Conservation (phyloP, 441 rosid species). For the Raphanus hybrid region DNA sequence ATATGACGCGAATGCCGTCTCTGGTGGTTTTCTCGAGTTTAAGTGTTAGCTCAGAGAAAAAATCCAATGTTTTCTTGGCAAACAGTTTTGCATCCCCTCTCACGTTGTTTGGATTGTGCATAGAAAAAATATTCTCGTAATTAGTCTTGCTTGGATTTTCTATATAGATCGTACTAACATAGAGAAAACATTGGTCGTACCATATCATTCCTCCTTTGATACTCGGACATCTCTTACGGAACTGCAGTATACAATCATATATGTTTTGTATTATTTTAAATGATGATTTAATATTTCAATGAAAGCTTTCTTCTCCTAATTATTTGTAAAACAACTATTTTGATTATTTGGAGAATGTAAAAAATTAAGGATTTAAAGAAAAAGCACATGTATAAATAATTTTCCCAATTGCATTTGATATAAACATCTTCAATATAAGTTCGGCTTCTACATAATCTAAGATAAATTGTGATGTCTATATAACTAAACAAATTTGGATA, state of each 20-base stretch:
- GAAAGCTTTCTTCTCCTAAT: neutral
- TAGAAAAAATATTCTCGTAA: neutral
- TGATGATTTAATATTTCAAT: neutral
- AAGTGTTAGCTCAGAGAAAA: neutral
- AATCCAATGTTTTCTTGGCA: neutral
- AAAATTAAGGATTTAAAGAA: neutral
- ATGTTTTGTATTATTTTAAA: neutral
- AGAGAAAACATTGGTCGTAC: neutral
- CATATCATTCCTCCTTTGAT: neutral
- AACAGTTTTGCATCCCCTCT: neutral
- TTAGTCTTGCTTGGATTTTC: neutral
- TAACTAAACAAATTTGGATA: neutral
- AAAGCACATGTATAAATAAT: neutral
- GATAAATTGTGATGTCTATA: neutral
- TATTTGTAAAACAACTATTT: no score
- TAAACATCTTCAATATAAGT: neutral
- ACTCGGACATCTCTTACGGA: neutral
- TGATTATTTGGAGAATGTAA: neutral
- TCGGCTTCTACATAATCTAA: neutral
- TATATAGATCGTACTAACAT: neutral
- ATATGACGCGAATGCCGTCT: neutral
- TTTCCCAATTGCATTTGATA: neutral
- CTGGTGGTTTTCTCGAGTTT: neutral
- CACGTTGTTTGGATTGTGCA: neutral
- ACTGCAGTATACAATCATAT: neutral